Conservation (phyloP, 2,329 filamentous ascomycete species). For the Stagonosporopsis chrysanthemi region DNA sequence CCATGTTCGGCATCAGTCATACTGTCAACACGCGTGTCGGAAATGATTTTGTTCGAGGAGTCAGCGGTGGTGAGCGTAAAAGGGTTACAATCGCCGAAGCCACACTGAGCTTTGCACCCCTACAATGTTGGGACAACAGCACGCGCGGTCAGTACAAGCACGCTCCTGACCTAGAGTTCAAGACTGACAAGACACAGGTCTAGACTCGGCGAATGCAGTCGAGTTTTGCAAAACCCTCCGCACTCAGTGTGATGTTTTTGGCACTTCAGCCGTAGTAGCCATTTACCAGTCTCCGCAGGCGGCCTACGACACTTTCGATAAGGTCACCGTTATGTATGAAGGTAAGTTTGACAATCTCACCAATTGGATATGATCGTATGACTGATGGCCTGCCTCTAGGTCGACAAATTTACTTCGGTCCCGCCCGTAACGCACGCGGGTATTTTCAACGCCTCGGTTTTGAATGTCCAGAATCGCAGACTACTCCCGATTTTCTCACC, state of each 20-base stretch:
- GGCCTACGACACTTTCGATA: slow-evolving; percentile 73
- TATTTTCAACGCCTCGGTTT: slow-evolving; percentile 77
- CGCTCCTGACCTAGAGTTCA: slow-evolving; percentile 3
- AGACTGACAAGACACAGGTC: slow-evolving; percentile 22
- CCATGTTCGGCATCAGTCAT: slow-evolving; percentile 75
- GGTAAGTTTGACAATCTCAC: slow-evolving; percentile 50
- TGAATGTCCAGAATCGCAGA: slow-evolving; percentile 70
- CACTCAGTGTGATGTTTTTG: slow-evolving; percentile 57
- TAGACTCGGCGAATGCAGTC: slow-evolving; percentile 57
- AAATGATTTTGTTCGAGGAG: slow-evolving; percentile 75
- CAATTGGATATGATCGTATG: background rate
- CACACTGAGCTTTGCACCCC: slow-evolving; percentile 23
- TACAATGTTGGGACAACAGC: slow-evolving; percentile 57
- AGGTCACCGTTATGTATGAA: slow-evolving; percentile 75
- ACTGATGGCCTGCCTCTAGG: background rate
- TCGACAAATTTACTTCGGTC: slow-evolving; percentile 76
- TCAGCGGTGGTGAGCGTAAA: slow-evolving; percentile 71
- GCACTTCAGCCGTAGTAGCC: slow-evolving; percentile 54
- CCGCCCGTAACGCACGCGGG: slow-evolving; percentile 64
- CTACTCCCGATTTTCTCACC: slow-evolving; percentile 59
- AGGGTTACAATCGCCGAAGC: slow-evolving; percentile 36
- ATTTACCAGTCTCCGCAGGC: slow-evolving; percentile 71
- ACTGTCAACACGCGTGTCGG: slow-evolving; percentile 74
- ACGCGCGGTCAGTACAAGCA: slow-evolving; percentile 19
- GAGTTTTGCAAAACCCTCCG: slow-evolving; percentile 64